phyloP scores from a whole-genome alignment of 352 stramenopile genomes.

The Pythium rishiriense region DNA sequence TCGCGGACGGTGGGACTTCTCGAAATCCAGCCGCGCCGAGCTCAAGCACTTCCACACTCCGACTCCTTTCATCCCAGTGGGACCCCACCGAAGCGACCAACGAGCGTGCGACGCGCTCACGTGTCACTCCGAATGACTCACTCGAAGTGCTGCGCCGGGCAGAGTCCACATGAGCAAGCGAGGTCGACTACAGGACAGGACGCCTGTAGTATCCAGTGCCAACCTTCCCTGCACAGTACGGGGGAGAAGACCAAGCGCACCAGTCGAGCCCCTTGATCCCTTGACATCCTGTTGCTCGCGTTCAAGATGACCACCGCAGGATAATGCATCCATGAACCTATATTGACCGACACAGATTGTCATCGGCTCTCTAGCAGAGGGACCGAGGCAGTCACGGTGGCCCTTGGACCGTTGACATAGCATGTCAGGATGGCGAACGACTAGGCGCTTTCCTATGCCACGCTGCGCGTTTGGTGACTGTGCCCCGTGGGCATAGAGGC shows the following conservation, averaged over 20 bases:
- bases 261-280: neutral
- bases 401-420: neutral
- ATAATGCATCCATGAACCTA: neutral
- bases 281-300: neutral
- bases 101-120: neutral
- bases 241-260: neutral
- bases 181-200: neutral
- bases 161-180: neutral
- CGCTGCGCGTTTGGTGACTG: neutral
- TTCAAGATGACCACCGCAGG: neutral
- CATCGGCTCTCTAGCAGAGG: too few relatives aligned
- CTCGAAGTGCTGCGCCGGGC: neutral
- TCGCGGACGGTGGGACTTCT: constrained; percentile 4
- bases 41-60: neutral
- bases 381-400: too few relatives aligned
- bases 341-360: neutral
- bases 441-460: neutral
- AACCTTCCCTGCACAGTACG: too few relatives aligned
- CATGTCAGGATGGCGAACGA: constrained; percentile 1
- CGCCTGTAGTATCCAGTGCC: neutral
- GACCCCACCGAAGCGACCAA: neutral
- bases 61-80: constrained; percentile 7
- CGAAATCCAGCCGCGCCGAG: neutral
- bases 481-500: neutral
- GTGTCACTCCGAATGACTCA: too few relatives aligned